A percentile compares a stretch with the other conserved stretches of the same genome.
phyloP scores from a whole-genome alignment of 441 rosid genomes.

The Syzygium malaccense region DNA sequence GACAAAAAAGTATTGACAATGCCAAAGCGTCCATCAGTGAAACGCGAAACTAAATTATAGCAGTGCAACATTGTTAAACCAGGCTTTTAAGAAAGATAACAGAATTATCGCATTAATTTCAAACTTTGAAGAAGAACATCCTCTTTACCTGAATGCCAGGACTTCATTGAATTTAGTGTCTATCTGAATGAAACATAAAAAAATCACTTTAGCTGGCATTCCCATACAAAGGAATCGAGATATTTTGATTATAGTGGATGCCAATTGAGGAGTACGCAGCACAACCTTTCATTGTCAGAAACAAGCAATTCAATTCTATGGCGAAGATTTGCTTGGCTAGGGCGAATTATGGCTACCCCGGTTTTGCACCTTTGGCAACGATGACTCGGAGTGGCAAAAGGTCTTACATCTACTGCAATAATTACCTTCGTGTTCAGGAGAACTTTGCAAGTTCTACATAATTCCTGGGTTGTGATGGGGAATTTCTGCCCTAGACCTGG shows the following conservation, averaged over 20 bases:
- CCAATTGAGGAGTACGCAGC: slow-evolving; percentile 39
- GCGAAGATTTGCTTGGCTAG: slow-evolving; percentile 54
- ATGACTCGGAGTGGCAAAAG: slow-evolving; percentile 28
- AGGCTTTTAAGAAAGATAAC: not conserved
- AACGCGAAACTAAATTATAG: not conserved
- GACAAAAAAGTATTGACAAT: not conserved
- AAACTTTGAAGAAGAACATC: too few species aligned
- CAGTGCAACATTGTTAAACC: not conserved
- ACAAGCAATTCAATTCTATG: slow-evolving; percentile 25
- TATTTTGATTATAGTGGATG: slow-evolving; percentile 49
- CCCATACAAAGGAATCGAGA: not conserved
- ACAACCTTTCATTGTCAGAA: slow-evolving; percentile 34
- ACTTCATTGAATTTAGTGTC: not conserved
- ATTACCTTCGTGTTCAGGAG: not conserved
- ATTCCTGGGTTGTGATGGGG: not conserved
- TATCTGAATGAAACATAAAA: not conserved
- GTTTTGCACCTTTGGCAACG: slow-evolving; percentile 29
- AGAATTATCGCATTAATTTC: not conserved
- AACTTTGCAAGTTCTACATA: not conserved
- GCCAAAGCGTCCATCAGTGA: not conserved
- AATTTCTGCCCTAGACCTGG: not conserved
- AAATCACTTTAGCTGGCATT: too few species aligned
- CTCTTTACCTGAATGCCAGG: not conserved
- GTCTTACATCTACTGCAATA: slow-evolving; percentile 34
- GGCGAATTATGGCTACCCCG: slow-evolving; percentile 26